Evolutionary conservation across 2,329 filamentous ascomycete genomes (phyloP).

Genomic region (Arthrobotrys pseudoclavata): DNA sequence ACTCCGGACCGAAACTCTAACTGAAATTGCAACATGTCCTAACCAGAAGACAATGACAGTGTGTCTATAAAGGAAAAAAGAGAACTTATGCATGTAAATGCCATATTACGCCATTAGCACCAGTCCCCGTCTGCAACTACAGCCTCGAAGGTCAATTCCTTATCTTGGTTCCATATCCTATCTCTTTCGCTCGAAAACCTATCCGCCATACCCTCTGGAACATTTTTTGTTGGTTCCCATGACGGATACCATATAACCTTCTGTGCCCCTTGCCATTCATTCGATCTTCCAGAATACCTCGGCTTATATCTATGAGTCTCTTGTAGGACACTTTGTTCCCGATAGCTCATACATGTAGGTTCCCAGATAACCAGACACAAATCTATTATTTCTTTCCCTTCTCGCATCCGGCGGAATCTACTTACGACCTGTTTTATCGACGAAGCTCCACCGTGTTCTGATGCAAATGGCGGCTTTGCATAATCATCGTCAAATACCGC

Average conservation of each 20-base stretch:
- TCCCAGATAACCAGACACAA: constrained; percentile 48
- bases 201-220: constrained; percentile 39
- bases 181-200: constrained; percentile 44
- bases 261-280: constrained; percentile 50
- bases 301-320: constrained; percentile 52
- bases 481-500: constrained; percentile 46
- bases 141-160: constrained; percentile 47
- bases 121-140: constrained; percentile 52
- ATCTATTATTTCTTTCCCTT: constrained; percentile 36
- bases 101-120: constrained; percentile 31
- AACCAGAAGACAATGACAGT: neutral
- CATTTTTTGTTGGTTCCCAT: constrained; percentile 48
- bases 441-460: constrained; percentile 39
- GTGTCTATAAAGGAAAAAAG: constrained; percentile 1
- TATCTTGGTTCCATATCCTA: constrained; percentile 27
- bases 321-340: constrained; percentile 49
- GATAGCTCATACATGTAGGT: constrained; percentile 46
- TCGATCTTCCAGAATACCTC: constrained; percentile 39
- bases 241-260: constrained; percentile 58
- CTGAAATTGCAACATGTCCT: constrained; percentile 7
- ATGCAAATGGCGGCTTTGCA: constrained; percentile 46
- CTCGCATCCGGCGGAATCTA: constrained; percentile 39
- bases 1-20: constrained; percentile 10
- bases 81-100: constrained; percentile 15
- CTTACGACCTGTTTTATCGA: constrained; percentile 45